Evolutionary conservation across 2,329 filamentous ascomycete genomes (phyloP).

Genomic region (Amauroascus niger): DNA sequence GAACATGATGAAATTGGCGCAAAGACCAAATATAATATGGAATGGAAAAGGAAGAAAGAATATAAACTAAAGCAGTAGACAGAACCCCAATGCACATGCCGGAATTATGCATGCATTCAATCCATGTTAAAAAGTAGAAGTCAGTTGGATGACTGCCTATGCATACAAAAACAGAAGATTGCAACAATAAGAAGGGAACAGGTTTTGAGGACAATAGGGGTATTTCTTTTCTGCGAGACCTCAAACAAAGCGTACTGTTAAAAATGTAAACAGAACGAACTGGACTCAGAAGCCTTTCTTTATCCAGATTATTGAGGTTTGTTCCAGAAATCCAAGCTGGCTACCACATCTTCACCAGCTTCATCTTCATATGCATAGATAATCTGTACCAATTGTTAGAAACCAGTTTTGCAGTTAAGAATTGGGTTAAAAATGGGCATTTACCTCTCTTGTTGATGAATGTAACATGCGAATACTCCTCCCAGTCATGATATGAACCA

Average conservation of each 20-base stretch:
- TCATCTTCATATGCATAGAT: constrained; percentile 97
- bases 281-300: not conserved
- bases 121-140: not conserved
- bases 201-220: not conserved
- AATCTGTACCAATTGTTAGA: constrained; percentile 53
- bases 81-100: not conserved
- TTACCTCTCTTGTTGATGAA: constrained; percentile 90
- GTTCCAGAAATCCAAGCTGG: constrained; percentile 95
- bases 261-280: constrained; percentile 3
- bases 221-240: constrained; percentile 4
- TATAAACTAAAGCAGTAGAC: not conserved
- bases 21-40: not conserved
- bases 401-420: not conserved
- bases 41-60: not conserved
- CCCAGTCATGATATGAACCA: constrained; percentile 89
- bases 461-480: constrained; percentile 97
- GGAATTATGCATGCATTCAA: not conserved
- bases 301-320: constrained; percentile 28
- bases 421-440: constrained; percentile 24
- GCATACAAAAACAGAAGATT: not conserved
- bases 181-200: not conserved
- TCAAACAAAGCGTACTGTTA: not conserved
- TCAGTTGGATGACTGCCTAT: not conserved
- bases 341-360: constrained; percentile 81
- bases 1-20: not conserved